phyloP scores from a whole-genome alignment of 805 yeast species.

The Middelhovenomyces tepae region DNA sequence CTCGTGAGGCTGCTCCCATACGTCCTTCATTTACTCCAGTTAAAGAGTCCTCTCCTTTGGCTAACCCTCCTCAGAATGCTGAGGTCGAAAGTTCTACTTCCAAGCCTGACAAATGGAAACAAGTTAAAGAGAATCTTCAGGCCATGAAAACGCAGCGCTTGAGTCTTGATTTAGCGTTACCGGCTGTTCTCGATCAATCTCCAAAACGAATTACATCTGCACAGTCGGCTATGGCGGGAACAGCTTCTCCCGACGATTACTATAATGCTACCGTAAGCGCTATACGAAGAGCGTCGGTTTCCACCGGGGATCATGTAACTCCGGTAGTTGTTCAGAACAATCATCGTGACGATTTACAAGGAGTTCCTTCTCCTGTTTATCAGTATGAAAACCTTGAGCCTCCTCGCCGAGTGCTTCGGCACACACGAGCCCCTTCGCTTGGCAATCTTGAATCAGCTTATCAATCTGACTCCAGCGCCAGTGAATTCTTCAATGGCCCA shows the following conservation, averaged over 20 bases:
- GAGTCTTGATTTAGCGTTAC: neutral
- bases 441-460: slow-evolving; percentile 3
- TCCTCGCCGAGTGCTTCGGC: slow-evolving; percentile 1
- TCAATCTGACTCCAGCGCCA: slow-evolving; percentile 1
- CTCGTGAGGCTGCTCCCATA: no score
- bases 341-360: slow-evolving; percentile 7
- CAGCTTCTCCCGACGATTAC: slow-evolving; percentile 14
- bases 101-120: slow-evolving; percentile 18
- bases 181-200: neutral
- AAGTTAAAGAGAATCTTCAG: slow-evolving; percentile 13
- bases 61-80: no score
- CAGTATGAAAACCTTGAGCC: no score
- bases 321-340: slow-evolving; percentile 11
- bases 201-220: no score
- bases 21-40: no score
- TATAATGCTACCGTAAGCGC: slow-evolving; percentile 10
- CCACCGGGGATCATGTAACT: slow-evolving; percentile 18
- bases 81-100: no score
- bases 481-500: slow-evolving; percentile 2
- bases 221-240: slow-evolving; percentile 11
- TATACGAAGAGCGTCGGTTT: slow-evolving; percentile 15
- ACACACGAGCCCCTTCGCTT: neutral
- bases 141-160: slow-evolving; percentile 11
- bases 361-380: no score
- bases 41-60: no score